Percentiles rank a stretch among this genome's conserved stretches.
These are phyloP conservation scores for Penicillium lividum DNA, from an alignment of 495 filamentous ascomycete species.

Conservation along the genomic window DNA sequence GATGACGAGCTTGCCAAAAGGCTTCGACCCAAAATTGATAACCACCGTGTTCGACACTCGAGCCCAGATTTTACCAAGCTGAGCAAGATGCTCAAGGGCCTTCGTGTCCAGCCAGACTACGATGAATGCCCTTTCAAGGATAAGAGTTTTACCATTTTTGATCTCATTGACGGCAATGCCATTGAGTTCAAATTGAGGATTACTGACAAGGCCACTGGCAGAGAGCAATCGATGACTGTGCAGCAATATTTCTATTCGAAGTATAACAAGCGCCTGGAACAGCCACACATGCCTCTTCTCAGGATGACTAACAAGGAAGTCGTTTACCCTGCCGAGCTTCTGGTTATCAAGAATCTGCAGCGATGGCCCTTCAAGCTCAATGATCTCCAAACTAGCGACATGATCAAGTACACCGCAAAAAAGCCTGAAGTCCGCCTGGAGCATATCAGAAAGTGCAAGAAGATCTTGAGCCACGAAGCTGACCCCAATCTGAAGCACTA, in stretches of 20 bases:
- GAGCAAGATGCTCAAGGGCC: constrained; percentile 54
- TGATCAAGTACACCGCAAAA: constrained; percentile 84
- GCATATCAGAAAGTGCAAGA: constrained; percentile 64
- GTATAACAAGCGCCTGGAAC: constrained; percentile 60
- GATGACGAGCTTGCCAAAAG: constrained; percentile 24
- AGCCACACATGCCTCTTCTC: constrained; percentile 65
- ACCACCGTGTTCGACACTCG: constrained; percentile 21
- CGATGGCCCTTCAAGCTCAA: constrained; percentile 79
- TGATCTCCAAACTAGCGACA: constrained; percentile 62
- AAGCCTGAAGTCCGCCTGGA: constrained; percentile 62
- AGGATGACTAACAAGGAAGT: constrained; percentile 65
- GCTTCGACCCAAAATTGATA: constrained; percentile 13
- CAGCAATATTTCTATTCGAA: constrained; percentile 65
- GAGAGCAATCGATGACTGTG: constrained; percentile 48
- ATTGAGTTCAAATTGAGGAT: constrained; percentile 59
- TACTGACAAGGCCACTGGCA: constrained; percentile 50
- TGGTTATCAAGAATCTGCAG: constrained; percentile 64
- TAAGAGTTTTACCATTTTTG: constrained; percentile 59
- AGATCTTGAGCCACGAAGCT: constrained; percentile 62
- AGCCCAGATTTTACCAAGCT: constrained; percentile 25
- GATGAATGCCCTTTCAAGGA: constrained; percentile 44
- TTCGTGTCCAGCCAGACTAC: constrained; percentile 69
- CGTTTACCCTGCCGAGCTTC: constrained; percentile 77
- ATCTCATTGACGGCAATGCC: constrained; percentile 56
- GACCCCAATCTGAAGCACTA: constrained; percentile 70